Evolutionary conservation across 495 filamentous ascomycete genomes (phyloP).

Genomic region (Aspergillus saccharolyticus): DNA sequence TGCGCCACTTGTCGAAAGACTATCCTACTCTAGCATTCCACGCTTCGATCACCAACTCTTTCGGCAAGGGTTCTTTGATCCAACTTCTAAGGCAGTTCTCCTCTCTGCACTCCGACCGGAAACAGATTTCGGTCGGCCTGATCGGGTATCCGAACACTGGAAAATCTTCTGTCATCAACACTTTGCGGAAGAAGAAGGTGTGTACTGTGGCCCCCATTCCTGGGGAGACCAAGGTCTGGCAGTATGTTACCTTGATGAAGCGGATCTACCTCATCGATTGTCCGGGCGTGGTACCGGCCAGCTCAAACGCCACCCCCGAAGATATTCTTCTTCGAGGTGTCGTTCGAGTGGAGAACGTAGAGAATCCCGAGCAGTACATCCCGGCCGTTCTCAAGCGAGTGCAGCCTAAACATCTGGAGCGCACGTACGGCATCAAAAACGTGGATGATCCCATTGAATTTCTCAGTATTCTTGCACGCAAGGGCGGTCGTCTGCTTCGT

Average conservation of each 20-base stretch:
- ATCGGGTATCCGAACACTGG: conserved; percentile 87
- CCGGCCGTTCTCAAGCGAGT: conserved; percentile 73
- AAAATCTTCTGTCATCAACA: conserved; percentile 92
- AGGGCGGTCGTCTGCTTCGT: conserved; percentile 77
- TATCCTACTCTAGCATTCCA: conserved; percentile 93
- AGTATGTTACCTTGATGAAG: conserved; percentile 96
- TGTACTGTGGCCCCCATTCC: conserved; percentile 94
- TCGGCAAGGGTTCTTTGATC: conserved; percentile 74
- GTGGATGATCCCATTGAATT: conserved; percentile 67
- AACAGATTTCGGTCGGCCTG: conserved; percentile 85
- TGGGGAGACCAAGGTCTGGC: conserved; percentile 91
- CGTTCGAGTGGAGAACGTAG: conserved; percentile 89
- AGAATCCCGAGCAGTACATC: conserved; percentile 94
- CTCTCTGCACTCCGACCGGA: conserved; percentile 80
- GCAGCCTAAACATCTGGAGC: conserved; percentile 80
- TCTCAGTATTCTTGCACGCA: conserved; percentile 79
- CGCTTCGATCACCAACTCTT: conserved; percentile 86
- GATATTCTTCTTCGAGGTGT: conserved; percentile 92
- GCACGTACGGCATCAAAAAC: conserved; percentile 82
- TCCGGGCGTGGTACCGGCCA: conserved; percentile 91
- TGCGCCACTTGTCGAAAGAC: conserved; percentile 72
- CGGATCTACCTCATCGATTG: conserved; percentile 97
- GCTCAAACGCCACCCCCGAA: conserved; percentile 68
- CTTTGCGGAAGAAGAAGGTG: conserved; percentile 84
- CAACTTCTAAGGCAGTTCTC: conserved; percentile 89